phyloP scores from a whole-genome alignment of 768 basidiomycete species.

The Leccinum ochraceum region DNA sequence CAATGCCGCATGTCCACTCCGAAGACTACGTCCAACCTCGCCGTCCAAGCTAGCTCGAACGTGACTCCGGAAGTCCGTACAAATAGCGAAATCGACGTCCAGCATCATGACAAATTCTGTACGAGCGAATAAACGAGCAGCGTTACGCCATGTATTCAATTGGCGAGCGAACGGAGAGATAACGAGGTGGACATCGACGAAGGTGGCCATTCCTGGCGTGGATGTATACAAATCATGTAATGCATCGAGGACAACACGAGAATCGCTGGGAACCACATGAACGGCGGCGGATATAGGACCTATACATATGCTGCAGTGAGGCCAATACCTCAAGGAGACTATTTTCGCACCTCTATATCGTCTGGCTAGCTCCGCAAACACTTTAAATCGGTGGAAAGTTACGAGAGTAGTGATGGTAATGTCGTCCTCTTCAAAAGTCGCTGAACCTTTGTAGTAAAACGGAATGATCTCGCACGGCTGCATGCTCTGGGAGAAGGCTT shows the following conservation, averaged over 20 bases:
- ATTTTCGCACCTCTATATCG: slow-evolving; percentile 65
- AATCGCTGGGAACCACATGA: slow-evolving; percentile 53
- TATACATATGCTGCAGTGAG: slow-evolving; percentile 26
- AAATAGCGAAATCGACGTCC: slow-evolving; percentile 85
- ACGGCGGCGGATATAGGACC: slow-evolving; percentile 86
- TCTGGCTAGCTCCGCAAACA: slow-evolving; percentile 69
- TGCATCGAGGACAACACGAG: slow-evolving; percentile 55
- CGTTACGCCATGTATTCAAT: slow-evolving; percentile 90
- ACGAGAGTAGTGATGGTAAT: slow-evolving; percentile 86
- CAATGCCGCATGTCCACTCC: slow-evolving; percentile 64
- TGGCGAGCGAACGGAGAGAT: slow-evolving; percentile 80
- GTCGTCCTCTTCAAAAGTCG: slow-evolving; percentile 57
- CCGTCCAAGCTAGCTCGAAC: slow-evolving; percentile 43
- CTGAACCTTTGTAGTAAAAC: slow-evolving; percentile 74
- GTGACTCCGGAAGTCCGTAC: slow-evolving; percentile 73
- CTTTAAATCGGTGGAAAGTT: slow-evolving; percentile 75
- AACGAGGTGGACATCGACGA: slow-evolving; percentile 86
- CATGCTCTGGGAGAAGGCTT: slow-evolving; percentile 68
- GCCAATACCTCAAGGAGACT: background rate
- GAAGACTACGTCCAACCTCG: slow-evolving; percentile 44
- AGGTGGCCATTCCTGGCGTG: slow-evolving; percentile 60
- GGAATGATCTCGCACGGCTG: slow-evolving; percentile 76
- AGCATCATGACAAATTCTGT: slow-evolving; percentile 90
- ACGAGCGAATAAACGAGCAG: slow-evolving; percentile 79
- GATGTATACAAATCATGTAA: slow-evolving; percentile 69